Conservation (phyloP, 257 asterid species). For the Nicotiana sylvestris region DNA sequence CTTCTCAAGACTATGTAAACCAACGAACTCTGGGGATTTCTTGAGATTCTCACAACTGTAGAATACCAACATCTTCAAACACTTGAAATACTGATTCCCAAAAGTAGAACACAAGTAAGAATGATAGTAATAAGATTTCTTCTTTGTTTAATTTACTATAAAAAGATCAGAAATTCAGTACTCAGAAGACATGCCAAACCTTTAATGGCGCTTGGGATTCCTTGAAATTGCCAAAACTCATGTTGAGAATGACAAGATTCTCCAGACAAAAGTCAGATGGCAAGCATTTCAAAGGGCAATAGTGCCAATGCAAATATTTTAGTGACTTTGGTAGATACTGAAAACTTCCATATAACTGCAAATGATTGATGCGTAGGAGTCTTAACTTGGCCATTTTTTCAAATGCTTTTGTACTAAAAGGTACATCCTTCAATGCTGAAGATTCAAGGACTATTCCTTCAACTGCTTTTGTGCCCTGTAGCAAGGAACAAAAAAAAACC, state of each 20-base stretch:
- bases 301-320: background rate
- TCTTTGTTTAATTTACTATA: background rate
- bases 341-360: background rate
- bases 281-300: background rate
- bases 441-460: background rate
- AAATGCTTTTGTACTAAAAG: background rate
- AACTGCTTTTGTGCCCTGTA: background rate
- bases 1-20: background rate
- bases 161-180: too few species aligned
- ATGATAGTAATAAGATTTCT: background rate
- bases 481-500: background rate
- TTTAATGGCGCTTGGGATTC: background rate
- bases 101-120: background rate
- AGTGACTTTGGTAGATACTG: background rate
- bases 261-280: background rate
- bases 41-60: background rate
- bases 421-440: background rate
- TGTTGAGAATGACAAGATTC: background rate
- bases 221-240: background rate
- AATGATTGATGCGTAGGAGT: background rate
- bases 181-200: background rate
- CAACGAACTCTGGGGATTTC: background rate
- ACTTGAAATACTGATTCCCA: background rate
- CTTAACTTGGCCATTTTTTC: background rate
- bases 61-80: background rate